Evolutionary conservation across 306 rosid genomes (phyloP), one percentile per base, ranked within the genome.

Genomic region (Aeschynomene evenia): DNA sequence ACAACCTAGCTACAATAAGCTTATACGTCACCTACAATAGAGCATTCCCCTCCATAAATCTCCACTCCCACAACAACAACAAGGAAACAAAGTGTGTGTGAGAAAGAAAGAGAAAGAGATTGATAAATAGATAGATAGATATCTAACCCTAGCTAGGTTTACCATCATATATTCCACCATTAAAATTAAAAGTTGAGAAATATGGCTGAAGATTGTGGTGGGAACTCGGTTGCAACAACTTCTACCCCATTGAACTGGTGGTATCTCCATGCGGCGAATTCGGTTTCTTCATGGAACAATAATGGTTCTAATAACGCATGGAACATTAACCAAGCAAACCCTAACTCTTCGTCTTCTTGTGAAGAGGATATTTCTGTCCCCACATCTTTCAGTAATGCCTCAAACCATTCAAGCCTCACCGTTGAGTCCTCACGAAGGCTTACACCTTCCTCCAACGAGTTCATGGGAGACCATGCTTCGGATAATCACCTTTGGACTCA

Each of bases 401-500:
- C 97, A 43, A 91, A 87, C 79, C 96, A 89, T 68, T 92, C 98
- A 0, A 81, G 70, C 43, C 86, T 88, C 80, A 82, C 92, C 1
- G 86, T 87, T 15, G 86, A 87, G 24, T 89, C 96, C 6, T 76
- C 90, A 42, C 86, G 86, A 22, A 74, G 84, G 0, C 81, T 79
- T 26, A 73, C 84, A 0, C 83, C 86, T 68, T 81, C 91, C 21
- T 74, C 91, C 42, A 77, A 77, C 14, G 84, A 79, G 21, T 79
- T 86, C 54, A 79, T 88, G 31, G 79, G 63, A 18, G 82, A 85
- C 29, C 93, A 88, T 31, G 82, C 88, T 71, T 79, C 94, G 1
- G 96, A 92, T 70, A 81, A 76, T 66, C 91, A 85, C 4, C 81
- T 90, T 53, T 93, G 98, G 98, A 88, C 61, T 65, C 96, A 93